Evolutionary conservation across 2,329 filamentous ascomycete genomes (phyloP), one percentile per base, ranked within the genome.

Genomic region (Leptodontidium sp.): DNA sequence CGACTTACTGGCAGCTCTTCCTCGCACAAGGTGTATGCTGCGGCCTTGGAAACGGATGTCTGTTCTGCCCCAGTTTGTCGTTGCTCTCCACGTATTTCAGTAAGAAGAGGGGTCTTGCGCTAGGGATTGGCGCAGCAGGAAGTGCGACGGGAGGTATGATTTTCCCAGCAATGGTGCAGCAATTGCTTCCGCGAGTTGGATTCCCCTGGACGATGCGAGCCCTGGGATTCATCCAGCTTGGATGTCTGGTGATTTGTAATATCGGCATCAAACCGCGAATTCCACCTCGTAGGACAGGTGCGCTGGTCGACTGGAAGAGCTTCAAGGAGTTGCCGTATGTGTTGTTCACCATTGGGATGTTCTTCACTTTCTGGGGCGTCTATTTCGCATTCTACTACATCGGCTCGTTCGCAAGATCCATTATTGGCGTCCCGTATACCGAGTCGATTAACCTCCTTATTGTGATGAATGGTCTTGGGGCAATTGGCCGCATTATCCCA

Each of bases 401-500:
- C 35, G 75, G 77, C 0, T 77, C 78, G 1, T 84, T 81, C 70
- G 78, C 77, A 17, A 77, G 78, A 17, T 72, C 80, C n/a, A 75
- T 77, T 7, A 73, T 82, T 24, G 72, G 73, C 6, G 75, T 84
- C 2, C 78, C 80, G 0, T 79, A 83, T 64, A 75, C 78, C 1
- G 79, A 80, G 63, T 83, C 84, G 1, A 81, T 86, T 61, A 81
- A 84, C 67, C 77, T 88, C 1, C 76, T 88, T 26, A 79, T 88
- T 49, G 78, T 86, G 50, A 81, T 88, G 77, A 88, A 88, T 72
- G 84, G 82, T 15, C 79, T 87, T 26, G 85, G 85, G 0, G 69
- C 85, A 17, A 59, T 83, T 4, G 84, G 84, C 29, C 83, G 86
- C 2, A 69, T 87, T 6, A 73, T 85, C 9, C 84, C 84, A 0